Conservation (phyloP, 2,329 filamentous ascomycete genomes). For the Nannizzia gypsea region DNA sequence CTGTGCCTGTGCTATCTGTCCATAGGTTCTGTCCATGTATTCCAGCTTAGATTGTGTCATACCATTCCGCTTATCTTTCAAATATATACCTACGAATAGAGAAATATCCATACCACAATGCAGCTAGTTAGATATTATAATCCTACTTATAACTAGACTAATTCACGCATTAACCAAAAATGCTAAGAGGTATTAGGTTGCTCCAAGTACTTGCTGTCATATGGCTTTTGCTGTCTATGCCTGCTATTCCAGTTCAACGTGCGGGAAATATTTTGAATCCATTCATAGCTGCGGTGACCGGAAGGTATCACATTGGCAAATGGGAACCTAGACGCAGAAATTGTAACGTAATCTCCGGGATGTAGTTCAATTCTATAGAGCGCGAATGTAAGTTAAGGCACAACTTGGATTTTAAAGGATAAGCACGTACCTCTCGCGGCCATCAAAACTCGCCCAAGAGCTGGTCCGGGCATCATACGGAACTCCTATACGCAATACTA, state of each 20-base stretch:
- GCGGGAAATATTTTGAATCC: constrained; percentile 40
- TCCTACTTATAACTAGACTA: neutral
- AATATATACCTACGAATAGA: no score
- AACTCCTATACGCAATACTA: constrained; percentile 85
- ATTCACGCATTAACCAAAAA: neutral
- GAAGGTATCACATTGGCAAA: constrained; percentile 40
- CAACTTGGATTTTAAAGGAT: neutral
- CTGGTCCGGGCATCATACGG: constrained; percentile 81
- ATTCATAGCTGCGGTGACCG: constrained; percentile 36
- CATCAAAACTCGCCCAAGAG: constrained; percentile 97
- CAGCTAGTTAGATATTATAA: neutral
- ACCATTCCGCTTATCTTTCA: no score
- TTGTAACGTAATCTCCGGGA: constrained; percentile 42
- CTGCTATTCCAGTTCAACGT: constrained; percentile 42
- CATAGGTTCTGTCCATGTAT: no score
- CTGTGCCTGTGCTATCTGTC: no score
- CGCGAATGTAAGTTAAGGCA: neutral
- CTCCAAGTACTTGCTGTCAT: neutral
- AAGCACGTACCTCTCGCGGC: constrained; percentile 55
- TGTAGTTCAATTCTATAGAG: constrained; percentile 34
- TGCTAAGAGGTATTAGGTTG: neutral
- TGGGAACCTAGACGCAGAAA: constrained; percentile 41
- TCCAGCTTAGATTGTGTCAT: no score
- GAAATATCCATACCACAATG: no score
- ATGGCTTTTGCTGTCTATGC: constrained; percentile 31